Conservation (phyloP, 140 eudicot genomes). For the Artemisia princeps region DNA sequence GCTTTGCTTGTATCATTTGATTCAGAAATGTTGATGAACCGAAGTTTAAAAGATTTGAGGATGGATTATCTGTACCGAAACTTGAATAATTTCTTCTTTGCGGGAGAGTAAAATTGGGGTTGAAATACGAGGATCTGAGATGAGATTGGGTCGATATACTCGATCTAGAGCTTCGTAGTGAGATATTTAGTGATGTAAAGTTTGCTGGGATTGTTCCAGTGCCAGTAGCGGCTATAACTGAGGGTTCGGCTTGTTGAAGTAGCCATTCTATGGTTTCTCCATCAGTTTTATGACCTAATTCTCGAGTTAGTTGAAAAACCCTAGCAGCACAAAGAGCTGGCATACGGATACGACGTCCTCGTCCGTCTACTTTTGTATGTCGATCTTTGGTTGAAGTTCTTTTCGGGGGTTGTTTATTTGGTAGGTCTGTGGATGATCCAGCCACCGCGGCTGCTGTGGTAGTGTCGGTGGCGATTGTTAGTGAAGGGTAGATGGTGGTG, state of each 20-base stretch:
- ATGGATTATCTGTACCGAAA: slow-evolving; percentile 31
- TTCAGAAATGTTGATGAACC: slow-evolving; percentile 29
- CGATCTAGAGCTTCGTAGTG: slow-evolving; percentile 76
- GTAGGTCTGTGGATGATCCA: slow-evolving; percentile 29
- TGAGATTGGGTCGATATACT: slow-evolving; percentile 73
- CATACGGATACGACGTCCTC: slow-evolving; percentile 87
- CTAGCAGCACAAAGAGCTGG: slow-evolving; percentile 86
- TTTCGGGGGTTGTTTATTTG: slow-evolving; percentile 58
- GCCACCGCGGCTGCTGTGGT: slow-evolving; percentile 20
- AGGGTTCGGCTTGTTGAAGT: slow-evolving; percentile 79
- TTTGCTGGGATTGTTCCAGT: slow-evolving; percentile 82
- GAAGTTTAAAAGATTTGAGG: slow-evolving; percentile 38
- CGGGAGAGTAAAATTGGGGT: slow-evolving; percentile 48
- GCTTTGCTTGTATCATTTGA: slow-evolving; percentile 45
- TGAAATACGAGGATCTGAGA: slow-evolving; percentile 51
- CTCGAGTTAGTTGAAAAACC: slow-evolving; percentile 79
- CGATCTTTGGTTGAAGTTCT: slow-evolving; percentile 73
- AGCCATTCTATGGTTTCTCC: slow-evolving; percentile 81
- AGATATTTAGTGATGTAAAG: slow-evolving; percentile 62
- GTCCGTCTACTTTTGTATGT: slow-evolving; percentile 72
- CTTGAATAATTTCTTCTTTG: slow-evolving; percentile 40
- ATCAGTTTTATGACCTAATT: slow-evolving; percentile 74
- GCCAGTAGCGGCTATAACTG: slow-evolving; percentile 80
- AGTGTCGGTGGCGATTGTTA: not conserved
- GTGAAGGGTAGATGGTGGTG: not conserved